phyloP scores from a whole-genome alignment of 2,329 filamentous ascomycete genomes.

The Sporothrix pseudoabietina region DNA sequence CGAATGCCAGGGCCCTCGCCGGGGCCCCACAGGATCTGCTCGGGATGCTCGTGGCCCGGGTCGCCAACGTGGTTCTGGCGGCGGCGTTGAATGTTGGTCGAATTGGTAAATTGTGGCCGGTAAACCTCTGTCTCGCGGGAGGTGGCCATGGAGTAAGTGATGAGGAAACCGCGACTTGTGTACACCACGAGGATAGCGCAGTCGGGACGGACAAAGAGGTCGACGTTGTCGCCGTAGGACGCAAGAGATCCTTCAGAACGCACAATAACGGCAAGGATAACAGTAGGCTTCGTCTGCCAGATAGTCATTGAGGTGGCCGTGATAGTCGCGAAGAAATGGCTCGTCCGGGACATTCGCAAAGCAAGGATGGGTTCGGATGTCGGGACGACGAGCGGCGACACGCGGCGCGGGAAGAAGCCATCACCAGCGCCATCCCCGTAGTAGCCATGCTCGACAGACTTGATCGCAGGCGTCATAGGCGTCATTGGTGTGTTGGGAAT shows the following conservation, averaged over 20 bases:
- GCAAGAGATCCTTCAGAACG: slow-evolving; percentile 78
- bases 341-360: slow-evolving; percentile 74
- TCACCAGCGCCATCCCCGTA: slow-evolving; percentile 41
- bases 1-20: slow-evolving; percentile 81
- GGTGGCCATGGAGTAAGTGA: slow-evolving; percentile 89
- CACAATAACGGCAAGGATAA: slow-evolving; percentile 80
- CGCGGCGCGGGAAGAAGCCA: slow-evolving; percentile 38
- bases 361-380: slow-evolving; percentile 69
- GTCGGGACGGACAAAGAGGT: slow-evolving; percentile 85
- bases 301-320: slow-evolving; percentile 84
- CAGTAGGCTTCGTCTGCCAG: slow-evolving; percentile 96
- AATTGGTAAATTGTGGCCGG: slow-evolving; percentile 74
- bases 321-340: slow-evolving; percentile 83
- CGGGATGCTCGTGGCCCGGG: slow-evolving; percentile 57
- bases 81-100: slow-evolving; percentile 63
- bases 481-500: slow-evolving; percentile 55
- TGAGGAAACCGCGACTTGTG: slow-evolving; percentile 81
- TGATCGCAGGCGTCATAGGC: slow-evolving; percentile 59
- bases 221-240: slow-evolving; percentile 82
- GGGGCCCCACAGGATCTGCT: slow-evolving; percentile 69
- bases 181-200: slow-evolving; percentile 90
- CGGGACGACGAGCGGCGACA: slow-evolving; percentile 42
- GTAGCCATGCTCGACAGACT: slow-evolving; percentile 59
- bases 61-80: slow-evolving; percentile 63
- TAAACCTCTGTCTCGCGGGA: slow-evolving; percentile 84